Percentiles rank a stretch among this genome's conserved stretches.
Evolutionary conservation across 345 rosid species (phyloP).

Genomic region (Heritiera littoralis): DNA sequence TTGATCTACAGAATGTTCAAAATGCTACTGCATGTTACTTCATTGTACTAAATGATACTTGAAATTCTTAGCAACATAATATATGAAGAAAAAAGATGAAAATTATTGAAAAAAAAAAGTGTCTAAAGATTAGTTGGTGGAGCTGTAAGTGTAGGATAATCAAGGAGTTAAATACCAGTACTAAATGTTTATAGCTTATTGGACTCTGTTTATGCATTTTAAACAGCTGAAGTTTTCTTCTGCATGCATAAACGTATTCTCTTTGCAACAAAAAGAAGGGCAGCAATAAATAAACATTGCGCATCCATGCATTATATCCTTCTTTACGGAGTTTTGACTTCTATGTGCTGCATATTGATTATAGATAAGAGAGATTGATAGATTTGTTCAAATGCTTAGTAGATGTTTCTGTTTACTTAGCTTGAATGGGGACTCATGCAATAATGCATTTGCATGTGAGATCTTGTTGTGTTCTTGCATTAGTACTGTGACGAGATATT

Average conservation of each 20-base stretch:
- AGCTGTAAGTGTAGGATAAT: slow-evolving; percentile 81
- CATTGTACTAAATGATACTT: neutral
- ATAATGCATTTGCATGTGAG: neutral
- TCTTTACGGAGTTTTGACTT: neutral
- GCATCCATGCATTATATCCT: neutral
- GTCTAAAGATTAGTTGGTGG: slow-evolving; percentile 49
- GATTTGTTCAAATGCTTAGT: neutral
- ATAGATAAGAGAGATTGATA: neutral
- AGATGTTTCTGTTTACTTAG: neutral
- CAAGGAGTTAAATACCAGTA: slow-evolving; percentile 61
- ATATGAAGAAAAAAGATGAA: neutral
- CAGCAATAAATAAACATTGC: neutral
- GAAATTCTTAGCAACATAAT: neutral
- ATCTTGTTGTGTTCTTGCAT: neutral
- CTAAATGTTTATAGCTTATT: neutral
- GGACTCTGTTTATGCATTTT: neutral
- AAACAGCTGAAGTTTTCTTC: neutral
- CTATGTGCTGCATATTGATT: neutral
- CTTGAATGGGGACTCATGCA: neutral
- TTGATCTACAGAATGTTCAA: neutral
- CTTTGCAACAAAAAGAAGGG: neutral
- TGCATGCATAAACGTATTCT: neutral
- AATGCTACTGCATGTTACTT: neutral
- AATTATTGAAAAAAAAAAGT: neutral
- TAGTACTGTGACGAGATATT: neutral